Evolutionary conservation across 352 stramenopile genomes (phyloP), one percentile per base, ranked within the genome.

Genomic region (Globisporangium alternatum): DNA sequence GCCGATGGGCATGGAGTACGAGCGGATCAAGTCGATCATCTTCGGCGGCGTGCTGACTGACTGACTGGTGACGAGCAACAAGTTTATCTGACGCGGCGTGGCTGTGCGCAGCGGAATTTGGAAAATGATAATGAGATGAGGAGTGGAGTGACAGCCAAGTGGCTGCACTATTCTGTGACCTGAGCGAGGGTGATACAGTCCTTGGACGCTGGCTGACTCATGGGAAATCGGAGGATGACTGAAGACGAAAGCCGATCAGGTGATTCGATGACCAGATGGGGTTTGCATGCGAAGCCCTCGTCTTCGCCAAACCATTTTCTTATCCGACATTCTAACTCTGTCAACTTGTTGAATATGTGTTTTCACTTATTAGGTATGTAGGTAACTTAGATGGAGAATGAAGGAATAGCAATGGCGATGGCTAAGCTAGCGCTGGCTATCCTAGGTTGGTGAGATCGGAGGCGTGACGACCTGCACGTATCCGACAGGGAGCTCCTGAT

Each of bases 381-480:
- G 35, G 51, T 12, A 56, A 25, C 17, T 47, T 19, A 43, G 15
- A 22, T 41, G 25, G 8, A 47, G 17, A n/a, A 60, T 59, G 53
- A 7, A 43, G 2, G 43, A 30, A 59, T 35, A 56, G n/a, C 15
- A 4, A 56, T 28, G 25, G 25, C 25, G 17, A 58, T 45, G 2
- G 13, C 22, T 58, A 13, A 12, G 35, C 35, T 48, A 21, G 17
- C 43, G 15, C 7, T 48, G 43, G 43, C 19, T 7, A 22, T 65
- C 22, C 22, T 58, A 58, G n/a, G 17, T 28, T n/a, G 62, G 54
- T 3, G 62, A 53, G 12, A 59, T 51, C 4, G 62, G 62, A 22
- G 62, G 62, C 17, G 62, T 67, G 10, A 51, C 62, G 22, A 59
- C 62, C 9, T 61, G 21, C 17, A 58, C 35, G 35, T 67, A 67